phyloP scores from a whole-genome alignment of 441 rosid species.

The Erysimum pusillum region DNA sequence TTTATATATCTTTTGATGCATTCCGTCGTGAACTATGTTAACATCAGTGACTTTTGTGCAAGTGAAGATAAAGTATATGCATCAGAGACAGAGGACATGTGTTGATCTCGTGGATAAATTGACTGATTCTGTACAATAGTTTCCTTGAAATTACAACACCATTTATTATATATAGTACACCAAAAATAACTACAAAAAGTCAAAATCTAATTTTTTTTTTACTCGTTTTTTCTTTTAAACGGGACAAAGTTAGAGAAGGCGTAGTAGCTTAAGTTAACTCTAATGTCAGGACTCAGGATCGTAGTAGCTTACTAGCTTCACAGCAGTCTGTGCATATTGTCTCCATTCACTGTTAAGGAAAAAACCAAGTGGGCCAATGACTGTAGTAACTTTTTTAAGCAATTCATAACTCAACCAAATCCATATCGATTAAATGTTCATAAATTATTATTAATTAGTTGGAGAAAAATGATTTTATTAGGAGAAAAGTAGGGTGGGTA shows the following conservation, averaged over 20 bases:
- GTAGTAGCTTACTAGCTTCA: constrained; percentile 27
- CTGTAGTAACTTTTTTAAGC: constrained; percentile 32
- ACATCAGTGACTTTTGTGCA: not conserved
- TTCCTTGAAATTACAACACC: constrained; percentile 9
- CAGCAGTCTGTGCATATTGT: constrained; percentile 34
- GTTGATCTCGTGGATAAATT: constrained; percentile 38
- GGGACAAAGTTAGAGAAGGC: constrained; percentile 17
- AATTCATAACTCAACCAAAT: constrained; percentile 18
- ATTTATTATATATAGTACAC: constrained; percentile 31
- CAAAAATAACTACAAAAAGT: constrained; percentile 3
- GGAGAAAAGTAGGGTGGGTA: constrained; percentile 16
- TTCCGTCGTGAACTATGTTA: not conserved
- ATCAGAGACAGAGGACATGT: constrained; percentile 31
- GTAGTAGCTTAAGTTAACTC: constrained; percentile 34
- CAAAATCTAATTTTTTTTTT: not conserved
- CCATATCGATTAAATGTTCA: constrained; percentile 1
- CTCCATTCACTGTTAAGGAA: constrained; percentile 33
- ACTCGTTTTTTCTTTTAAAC: not conserved
- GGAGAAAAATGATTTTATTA: constrained; percentile 1
- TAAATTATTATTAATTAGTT: constrained; percentile 21
- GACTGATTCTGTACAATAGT: not conserved
- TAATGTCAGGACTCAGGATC: constrained; percentile 42
- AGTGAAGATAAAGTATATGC: constrained; percentile 21
- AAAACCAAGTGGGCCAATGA: constrained; percentile 32
- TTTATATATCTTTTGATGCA: not conserved